A percentile compares a stretch with the other conserved stretches of the same genome.
These are phyloP conservation scores for Trichosporon sp. DNA, from an alignment of 1,284 basidiomycete genomes.

Conservation along the genomic window DNA sequence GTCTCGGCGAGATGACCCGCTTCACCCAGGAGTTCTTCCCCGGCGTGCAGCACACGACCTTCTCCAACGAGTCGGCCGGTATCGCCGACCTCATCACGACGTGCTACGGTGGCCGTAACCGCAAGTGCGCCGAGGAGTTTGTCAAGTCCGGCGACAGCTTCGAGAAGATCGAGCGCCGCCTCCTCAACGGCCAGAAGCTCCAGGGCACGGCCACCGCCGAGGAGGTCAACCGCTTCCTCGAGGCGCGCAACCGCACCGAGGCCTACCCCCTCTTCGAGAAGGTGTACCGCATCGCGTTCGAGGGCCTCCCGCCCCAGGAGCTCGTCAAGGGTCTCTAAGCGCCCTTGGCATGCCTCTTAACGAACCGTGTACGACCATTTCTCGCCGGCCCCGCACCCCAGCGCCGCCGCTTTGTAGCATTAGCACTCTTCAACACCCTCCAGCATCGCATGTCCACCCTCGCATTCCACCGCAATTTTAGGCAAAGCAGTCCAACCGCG, in stretches of 20 bases:
- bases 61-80: constrained; percentile 56
- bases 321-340: constrained; percentile 42
- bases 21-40: constrained; percentile 58
- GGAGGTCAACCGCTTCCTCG: constrained; percentile 56
- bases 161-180: constrained; percentile 55
- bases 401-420: neutral
- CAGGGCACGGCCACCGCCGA: constrained; percentile 55
- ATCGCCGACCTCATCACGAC: constrained; percentile 59
- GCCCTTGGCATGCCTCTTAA: neutral
- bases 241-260: constrained; percentile 48
- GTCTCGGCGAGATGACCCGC: constrained; percentile 53
- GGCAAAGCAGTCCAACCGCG: neutral
- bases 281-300: constrained; percentile 52
- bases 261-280: constrained; percentile 57
- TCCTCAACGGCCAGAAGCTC: constrained; percentile 57
- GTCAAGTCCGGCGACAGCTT: constrained; percentile 48
- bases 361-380: constrained; percentile 1
- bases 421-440: neutral
- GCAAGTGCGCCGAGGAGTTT: constrained; percentile 52
- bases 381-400: neutral
- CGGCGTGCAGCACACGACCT: constrained; percentile 52
- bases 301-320: constrained; percentile 42
- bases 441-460: neutral
- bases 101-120: constrained; percentile 58
- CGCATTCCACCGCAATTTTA: neutral